Base-by-base conservation (phyloP, 805 yeast genomes). In the Candida dajiaensis region DNA sequence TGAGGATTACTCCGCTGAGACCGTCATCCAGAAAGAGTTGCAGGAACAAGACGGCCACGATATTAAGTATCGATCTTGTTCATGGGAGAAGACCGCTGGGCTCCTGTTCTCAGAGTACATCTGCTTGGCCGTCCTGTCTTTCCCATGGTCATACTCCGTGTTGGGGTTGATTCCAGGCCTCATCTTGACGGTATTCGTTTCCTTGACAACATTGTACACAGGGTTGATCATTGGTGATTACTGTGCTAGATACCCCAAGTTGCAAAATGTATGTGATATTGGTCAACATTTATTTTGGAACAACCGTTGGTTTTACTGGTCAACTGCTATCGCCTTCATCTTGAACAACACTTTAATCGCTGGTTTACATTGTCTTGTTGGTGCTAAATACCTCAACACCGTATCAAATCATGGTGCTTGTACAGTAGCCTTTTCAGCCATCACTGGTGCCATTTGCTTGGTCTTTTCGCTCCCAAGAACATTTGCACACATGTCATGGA, bases 111-210 rank as follows among this genome's bases (percentile, higher is more conserved):
- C 80, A 2, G 84, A 79, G 58, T 79, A 79, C 58, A 77, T 78
- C 28, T 80, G 83, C 53, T 66, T 79, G 50, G 84, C 84, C 13
- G 77, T 78, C 48, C 71, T 79, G 79, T 75, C 81, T n/a, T 79
- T 79, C 58, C 85, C 85, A 0, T 77, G 83, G 82, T 75, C 81
- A 11, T 79, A 76, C 53, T 76, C 83, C 3, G 78, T 78, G 3
- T 62, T 79, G 18, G 85, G 85, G 0, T 60, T 79, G 9, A 74
- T 78, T 2, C 81, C 83, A 2, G 85, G 84, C 1, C 63, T 79
- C 23, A 74, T 79, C 25, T 55, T 78, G 42, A 79, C 83, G 0
- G 70, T 70, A 1, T 73, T 74, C 44, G 78, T 78, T 4, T 69
- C 82, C 2, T 50, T 70, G 20, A 70, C 77, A 6, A 78, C 74